phyloP scores from a whole-genome alignment of 176 grass and related monocot genomes.

The Saccharum spontaneum region DNA sequence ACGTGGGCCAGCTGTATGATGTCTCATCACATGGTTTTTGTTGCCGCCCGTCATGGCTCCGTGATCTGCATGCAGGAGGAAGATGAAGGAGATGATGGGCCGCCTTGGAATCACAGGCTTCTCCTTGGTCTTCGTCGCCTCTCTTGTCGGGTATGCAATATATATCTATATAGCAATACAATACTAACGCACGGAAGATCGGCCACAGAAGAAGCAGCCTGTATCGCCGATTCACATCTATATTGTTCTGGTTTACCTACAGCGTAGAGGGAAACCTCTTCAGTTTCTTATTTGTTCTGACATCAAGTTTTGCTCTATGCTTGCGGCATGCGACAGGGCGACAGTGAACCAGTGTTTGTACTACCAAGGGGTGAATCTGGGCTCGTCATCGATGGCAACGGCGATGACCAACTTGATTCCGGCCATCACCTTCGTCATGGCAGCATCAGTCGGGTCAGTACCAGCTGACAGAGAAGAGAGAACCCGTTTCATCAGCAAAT shows the following conservation, averaged over 20 bases:
- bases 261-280: no score
- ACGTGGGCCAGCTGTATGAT: no score
- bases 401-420: constrained; percentile 72
- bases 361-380: constrained; percentile 50
- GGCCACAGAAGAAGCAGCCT: background rate
- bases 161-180: background rate
- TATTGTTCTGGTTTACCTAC: no score
- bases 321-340: constrained; percentile 33
- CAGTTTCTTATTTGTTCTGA: background rate
- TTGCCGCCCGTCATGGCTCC: background rate
- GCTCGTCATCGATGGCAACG: constrained; percentile 65
- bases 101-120: constrained; percentile 45
- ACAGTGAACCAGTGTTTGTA: constrained; percentile 62
- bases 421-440: constrained; percentile 71
- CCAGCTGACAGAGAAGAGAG: background rate
- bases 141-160: constrained; percentile 55
- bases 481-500: background rate
- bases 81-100: constrained; percentile 28
- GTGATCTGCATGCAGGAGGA: constrained; percentile 36
- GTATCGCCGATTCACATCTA: background rate
- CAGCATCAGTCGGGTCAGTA: constrained; percentile 57
- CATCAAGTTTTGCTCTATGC: background rate
- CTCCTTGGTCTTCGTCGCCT: constrained; percentile 60
- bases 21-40: background rate
- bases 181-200: background rate